Conservation (phyloP, 495 filamentous ascomycete genomes). For the Podospora pseudopauciseta region DNA sequence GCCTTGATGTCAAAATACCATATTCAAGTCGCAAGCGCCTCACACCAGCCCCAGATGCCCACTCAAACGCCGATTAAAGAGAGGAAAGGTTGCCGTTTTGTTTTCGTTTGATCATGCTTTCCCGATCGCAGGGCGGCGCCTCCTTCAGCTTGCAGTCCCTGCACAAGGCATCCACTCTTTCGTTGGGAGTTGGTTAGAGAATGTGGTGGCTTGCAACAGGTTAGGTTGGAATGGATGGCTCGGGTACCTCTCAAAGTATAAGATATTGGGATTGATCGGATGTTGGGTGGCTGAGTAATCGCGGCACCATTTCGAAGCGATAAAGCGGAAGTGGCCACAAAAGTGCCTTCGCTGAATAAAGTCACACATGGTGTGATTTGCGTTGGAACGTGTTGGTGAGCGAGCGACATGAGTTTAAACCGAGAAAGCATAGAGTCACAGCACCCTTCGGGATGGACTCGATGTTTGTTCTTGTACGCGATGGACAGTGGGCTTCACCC, state of each 20-base stretch:
- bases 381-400: background rate
- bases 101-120: slow-evolving; percentile 22
- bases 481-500: background rate
- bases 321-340: slow-evolving; percentile 31
- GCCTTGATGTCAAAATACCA: background rate
- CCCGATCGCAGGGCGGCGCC: slow-evolving; percentile 20
- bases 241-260: slow-evolving; percentile 23
- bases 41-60: background rate
- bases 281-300: slow-evolving; percentile 25
- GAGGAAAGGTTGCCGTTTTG: background rate
- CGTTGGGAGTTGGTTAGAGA: background rate
- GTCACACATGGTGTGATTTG: slow-evolving; percentile 15
- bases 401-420: background rate
- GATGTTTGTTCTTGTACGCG: background rate
- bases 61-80: background rate
- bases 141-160: slow-evolving; percentile 27
- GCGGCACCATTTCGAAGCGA: slow-evolving; percentile 28
- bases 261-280: slow-evolving; percentile 26
- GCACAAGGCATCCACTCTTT: slow-evolving; percentile 15
- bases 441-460: background rate
- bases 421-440: background rate
- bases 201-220: background rate
- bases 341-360: slow-evolving; percentile 24
- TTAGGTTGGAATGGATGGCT: background rate
- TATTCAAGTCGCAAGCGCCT: background rate